Percentiles rank a stretch among this genome's conserved stretches.
Conservation (phyloP, 1,284 basidiomycete genomes). For the Agroathelia rolfsii region DNA sequence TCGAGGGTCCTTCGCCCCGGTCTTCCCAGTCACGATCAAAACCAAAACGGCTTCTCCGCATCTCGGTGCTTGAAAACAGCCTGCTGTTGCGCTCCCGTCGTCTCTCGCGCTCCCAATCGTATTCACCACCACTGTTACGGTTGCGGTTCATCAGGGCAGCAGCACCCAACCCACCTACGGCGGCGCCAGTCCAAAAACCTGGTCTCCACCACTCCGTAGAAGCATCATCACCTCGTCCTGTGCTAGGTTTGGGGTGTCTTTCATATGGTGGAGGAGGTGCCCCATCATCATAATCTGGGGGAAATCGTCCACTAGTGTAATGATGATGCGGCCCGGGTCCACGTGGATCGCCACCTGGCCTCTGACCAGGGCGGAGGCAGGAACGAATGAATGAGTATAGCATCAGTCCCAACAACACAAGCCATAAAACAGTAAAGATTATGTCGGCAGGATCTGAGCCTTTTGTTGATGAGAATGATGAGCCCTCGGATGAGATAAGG, state of each 20-base stretch:
- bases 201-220: slow-evolving; percentile 49
- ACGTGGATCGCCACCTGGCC: slow-evolving; percentile 17
- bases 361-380: slow-evolving; percentile 28
- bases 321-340: slow-evolving; percentile 25
- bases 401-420: slow-evolving; percentile 41
- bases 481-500: too few relatives aligned
- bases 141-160: slow-evolving; percentile 42
- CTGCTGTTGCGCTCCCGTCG: slow-evolving; percentile 15
- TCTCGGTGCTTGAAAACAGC: slow-evolving; percentile 18
- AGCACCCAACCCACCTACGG: slow-evolving; percentile 55
- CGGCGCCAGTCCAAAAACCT: slow-evolving; percentile 77
- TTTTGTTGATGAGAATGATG: slow-evolving; percentile 23
- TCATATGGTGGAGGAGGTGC: slow-evolving; percentile 53
- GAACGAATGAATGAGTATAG: slow-evolving; percentile 48
- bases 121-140: slow-evolving; percentile 20
- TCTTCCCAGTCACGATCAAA: slow-evolving; percentile 27
- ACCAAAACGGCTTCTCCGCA: slow-evolving; percentile 12
- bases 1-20: slow-evolving; percentile 60
- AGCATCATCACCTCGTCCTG: slow-evolving; percentile 21
- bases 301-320: slow-evolving; percentile 38
- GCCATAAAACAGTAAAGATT: slow-evolving; percentile 49
- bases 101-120: slow-evolving; percentile 46
- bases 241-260: slow-evolving; percentile 23
- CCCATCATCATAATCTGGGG: slow-evolving; percentile 33
- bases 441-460: slow-evolving; percentile 31